phyloP scores from a whole-genome alignment of 2,329 filamentous ascomycete species.

The Colletotrichum sp. region DNA sequence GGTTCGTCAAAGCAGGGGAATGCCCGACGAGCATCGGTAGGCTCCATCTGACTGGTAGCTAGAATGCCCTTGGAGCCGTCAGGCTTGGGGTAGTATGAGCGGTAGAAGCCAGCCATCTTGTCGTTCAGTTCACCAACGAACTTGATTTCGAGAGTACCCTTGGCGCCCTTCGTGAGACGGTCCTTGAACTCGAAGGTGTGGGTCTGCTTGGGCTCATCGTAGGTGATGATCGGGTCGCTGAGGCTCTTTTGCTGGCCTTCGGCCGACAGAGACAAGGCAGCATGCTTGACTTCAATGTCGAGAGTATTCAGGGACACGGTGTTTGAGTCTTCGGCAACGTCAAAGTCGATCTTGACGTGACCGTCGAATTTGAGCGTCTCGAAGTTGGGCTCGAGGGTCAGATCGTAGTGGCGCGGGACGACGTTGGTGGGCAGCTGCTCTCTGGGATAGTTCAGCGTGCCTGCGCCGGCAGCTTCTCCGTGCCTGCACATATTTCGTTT shows the following conservation, averaged over 20 bases:
- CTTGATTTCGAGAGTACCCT: conserved; percentile 65
- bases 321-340: conserved; percentile 83
- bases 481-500: conserved; percentile 23
- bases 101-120: conserved; percentile 98
- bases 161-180: conserved; percentile 73
- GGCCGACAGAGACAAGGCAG: conserved; percentile 28
- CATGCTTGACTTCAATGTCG: conserved; percentile 82
- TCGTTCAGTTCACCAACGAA: conserved; percentile 86
- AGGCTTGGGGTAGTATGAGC: conserved; percentile 86
- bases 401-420: conserved; percentile 88
- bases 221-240: conserved; percentile 64
- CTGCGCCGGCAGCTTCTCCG: conserved; percentile 12
- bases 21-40: conserved; percentile 88
- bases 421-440: conserved; percentile 93
- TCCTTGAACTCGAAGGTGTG: conserved; percentile 82
- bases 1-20: conserved; percentile 98
- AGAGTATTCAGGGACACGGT: conserved; percentile 88
- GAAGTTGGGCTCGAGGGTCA: conserved; percentile 91
- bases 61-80: conserved; percentile 83
- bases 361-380: conserved; percentile 87
- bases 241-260: conserved; percentile 55
- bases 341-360: conserved; percentile 83
- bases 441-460: conserved; percentile 48
- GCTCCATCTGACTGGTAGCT: conserved; percentile 95
- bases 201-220: conserved; percentile 81